These are phyloP conservation scores for Clitocybe nebularis DNA, from an alignment of 1,284 basidiomycete species.

Conservation along the genomic window DNA sequence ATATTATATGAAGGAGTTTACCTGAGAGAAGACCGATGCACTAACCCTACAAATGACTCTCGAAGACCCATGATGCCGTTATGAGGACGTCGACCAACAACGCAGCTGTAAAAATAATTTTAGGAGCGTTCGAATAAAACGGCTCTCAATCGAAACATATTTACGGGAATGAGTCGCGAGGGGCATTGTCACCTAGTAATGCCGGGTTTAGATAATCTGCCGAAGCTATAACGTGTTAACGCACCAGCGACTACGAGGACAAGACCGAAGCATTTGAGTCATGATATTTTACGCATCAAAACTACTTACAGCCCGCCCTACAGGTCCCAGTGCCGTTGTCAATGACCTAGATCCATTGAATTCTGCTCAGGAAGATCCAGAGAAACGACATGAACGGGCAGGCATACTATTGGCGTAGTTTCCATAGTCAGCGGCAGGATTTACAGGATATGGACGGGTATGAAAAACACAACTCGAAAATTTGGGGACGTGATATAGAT, in stretches of 20 bases:
- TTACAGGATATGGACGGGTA: no score
- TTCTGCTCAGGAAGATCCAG: no score
- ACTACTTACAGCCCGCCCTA: conserved; percentile 80
- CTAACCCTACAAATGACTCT: conserved; percentile 83
- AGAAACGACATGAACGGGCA: no score
- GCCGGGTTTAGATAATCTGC: conserved; percentile 13
- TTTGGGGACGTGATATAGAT: no score
- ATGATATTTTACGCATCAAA: conserved; percentile 9
- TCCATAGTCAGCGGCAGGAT: no score
- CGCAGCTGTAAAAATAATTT: conserved; percentile 53
- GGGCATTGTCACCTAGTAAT: conserved; percentile 59
- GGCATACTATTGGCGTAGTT: no score
- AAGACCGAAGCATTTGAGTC: conserved; percentile 10
- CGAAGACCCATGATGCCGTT: conserved; percentile 90
- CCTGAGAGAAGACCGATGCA: conserved; percentile 6
- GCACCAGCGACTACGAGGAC: conserved; percentile 43
- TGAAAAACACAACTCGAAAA: no score
- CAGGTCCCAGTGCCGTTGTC: conserved; percentile 91
- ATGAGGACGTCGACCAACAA: conserved; percentile 90
- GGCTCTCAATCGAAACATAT: conserved; percentile 22
- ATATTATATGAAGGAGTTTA: conserved; percentile 5
- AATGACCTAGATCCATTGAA: no score
- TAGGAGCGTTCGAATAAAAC: conserved; percentile 5
- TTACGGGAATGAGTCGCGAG: conserved; percentile 68
- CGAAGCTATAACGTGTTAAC: conserved; percentile 6